Percentiles rank a stretch among this genome's conserved stretches.
phyloP scores from a whole-genome alignment of 331 rosid species.

The Acacia pycnantha region DNA sequence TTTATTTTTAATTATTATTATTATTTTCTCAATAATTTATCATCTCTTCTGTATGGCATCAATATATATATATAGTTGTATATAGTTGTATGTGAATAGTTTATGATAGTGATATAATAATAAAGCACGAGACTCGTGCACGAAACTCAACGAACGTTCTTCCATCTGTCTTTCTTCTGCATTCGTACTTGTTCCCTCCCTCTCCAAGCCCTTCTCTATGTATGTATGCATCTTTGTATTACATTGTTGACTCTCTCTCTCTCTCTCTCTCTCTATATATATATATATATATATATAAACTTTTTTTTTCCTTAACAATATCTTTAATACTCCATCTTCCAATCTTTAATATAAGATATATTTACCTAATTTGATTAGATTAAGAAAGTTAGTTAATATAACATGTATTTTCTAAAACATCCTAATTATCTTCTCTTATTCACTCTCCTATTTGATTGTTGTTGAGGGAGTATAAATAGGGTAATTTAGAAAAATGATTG shows the following conservation, averaged over 20 bases:
- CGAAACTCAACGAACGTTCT: slow-evolving; percentile 54
- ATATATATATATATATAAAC: not conserved
- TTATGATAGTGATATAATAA: not conserved
- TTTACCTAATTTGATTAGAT: too few species aligned
- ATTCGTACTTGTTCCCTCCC: not conserved
- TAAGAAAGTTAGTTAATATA: too few species aligned
- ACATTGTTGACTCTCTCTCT: not conserved
- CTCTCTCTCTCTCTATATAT: too few species aligned
- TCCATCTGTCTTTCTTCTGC: slow-evolving; percentile 56
- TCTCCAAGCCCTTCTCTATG: not conserved
- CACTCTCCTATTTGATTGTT: too few species aligned
- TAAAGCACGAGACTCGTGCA: slow-evolving; percentile 16
- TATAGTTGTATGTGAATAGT: not conserved
- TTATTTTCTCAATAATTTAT: not conserved
- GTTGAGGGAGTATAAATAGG: too few species aligned
- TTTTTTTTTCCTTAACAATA: not conserved
- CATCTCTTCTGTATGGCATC: not conserved
- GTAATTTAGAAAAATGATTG: too few species aligned
- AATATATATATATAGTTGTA: not conserved
- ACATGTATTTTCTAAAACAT: too few species aligned
- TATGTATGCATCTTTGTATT: not conserved
- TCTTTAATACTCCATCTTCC: not conserved
- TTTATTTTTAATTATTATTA: not conserved
- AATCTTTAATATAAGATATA: too few species aligned
- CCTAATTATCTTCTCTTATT: too few species aligned